Evolutionary conservation across 2,329 filamentous ascomycete genomes (phyloP).

Genomic region (Fusarium decemcellulare): DNA sequence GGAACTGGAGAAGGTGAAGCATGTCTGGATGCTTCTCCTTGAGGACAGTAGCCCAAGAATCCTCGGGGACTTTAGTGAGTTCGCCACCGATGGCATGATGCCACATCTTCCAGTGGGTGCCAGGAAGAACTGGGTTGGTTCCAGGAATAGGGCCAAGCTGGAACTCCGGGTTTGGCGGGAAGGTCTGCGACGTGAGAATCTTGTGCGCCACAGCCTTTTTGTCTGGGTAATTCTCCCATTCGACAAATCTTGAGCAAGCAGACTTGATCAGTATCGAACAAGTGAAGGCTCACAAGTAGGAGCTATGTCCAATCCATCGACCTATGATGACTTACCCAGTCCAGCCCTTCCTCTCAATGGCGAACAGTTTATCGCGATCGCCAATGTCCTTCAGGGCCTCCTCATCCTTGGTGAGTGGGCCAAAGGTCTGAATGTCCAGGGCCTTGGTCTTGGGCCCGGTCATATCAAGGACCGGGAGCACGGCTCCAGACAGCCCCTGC

Average conservation of each 20-base stretch:
- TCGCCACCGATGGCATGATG: conserved; percentile 63
- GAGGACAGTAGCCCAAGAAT: conserved; percentile 69
- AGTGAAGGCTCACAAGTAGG: neutral
- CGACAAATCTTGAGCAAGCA: conserved; percentile 65
- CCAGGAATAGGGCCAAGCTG: conserved; percentile 68
- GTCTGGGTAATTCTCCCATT: conserved; percentile 79
- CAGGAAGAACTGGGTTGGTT: conserved; percentile 70
- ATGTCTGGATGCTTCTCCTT: conserved; percentile 72
- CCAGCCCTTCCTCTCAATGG: conserved; percentile 51
- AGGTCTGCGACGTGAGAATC: conserved; percentile 54
- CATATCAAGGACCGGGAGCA: conserved; percentile 63
- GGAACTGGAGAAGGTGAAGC: conserved; percentile 74
- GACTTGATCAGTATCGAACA: neutral
- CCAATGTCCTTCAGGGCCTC: conserved; percentile 57
- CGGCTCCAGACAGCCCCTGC: conserved; percentile 62
- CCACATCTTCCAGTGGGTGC: conserved; percentile 71
- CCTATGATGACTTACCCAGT: conserved; percentile 44
- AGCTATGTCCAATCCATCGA: neutral
- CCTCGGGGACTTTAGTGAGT: conserved; percentile 65
- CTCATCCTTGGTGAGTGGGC: conserved; percentile 55
- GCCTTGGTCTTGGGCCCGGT: conserved; percentile 53
- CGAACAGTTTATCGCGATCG: conserved; percentile 49
- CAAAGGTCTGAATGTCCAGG: conserved; percentile 47
- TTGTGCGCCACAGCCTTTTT: conserved; percentile 73
- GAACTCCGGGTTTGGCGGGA: conserved; percentile 64